phyloP scores from a whole-genome alignment of 2,329 filamentous ascomycete genomes.

The Dothistroma pini region DNA sequence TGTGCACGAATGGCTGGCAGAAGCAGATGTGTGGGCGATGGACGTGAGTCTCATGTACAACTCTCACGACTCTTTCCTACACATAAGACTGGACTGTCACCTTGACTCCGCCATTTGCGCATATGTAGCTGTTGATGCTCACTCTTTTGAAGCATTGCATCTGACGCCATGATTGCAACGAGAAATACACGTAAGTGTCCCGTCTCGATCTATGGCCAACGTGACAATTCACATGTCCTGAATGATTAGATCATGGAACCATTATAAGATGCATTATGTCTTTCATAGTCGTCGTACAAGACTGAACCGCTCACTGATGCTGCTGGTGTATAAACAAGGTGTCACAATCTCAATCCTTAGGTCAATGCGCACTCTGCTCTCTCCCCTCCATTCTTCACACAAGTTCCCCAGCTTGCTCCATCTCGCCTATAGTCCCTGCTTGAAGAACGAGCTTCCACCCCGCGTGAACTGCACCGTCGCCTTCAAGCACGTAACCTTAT shows the following conservation, averaged over 20 bases:
- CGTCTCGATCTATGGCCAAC: no score
- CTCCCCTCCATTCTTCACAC: not conserved
- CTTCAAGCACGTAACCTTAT: slow-evolving; percentile 81
- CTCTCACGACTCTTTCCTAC: not conserved
- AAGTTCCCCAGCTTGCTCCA: not conserved
- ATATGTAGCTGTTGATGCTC: not conserved
- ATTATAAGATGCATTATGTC: slow-evolving; percentile 7
- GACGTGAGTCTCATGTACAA: not conserved
- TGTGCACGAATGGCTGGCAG: not conserved
- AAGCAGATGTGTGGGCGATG: not conserved
- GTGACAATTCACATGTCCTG: no score
- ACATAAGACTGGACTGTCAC: not conserved
- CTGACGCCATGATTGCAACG: no score
- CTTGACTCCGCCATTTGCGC: not conserved
- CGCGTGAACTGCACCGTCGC: slow-evolving; percentile 64
- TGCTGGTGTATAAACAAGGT: not conserved
- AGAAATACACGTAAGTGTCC: no score
- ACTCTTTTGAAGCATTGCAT: not conserved
- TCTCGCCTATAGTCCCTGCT: slow-evolving; percentile 24
- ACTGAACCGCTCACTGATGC: slow-evolving; percentile 2
- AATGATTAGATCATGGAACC: not conserved
- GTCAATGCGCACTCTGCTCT: not conserved
- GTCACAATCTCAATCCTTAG: not conserved
- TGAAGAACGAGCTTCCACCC: slow-evolving; percentile 28
- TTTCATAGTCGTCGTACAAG: slow-evolving; percentile 8